Evolutionary conservation across 208 protist genomes (phyloP), one percentile per base, ranked within the genome.

Genomic region (Phytomonas sp.): DNA sequence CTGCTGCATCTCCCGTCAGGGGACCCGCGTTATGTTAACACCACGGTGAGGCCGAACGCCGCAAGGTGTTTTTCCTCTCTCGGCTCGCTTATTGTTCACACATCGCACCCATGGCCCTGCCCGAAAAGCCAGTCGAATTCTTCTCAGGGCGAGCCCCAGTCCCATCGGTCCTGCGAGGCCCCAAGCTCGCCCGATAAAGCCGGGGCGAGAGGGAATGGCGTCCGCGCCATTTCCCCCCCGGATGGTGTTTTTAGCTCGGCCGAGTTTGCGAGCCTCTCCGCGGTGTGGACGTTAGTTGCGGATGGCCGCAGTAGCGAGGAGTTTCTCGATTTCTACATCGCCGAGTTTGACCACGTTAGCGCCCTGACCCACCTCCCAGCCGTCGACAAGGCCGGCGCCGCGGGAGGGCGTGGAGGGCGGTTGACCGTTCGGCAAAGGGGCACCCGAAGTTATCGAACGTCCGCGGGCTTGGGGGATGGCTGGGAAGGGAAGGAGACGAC

Each of bases 241-340:
- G 19, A 5, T 56, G 16, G 45, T 56, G 45, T 56, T 56, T 56
- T 8, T 19, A 52, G 64, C 29, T 68, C 30, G 14, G 1, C 23
- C 5, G 33, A 10, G 16, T 49, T 45, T 37, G 29, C 16, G 33
- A 37, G 29, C 32, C n/a, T 72, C 5, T 76, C 66, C 0, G 85
- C 78, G 5, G 71, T 78, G 14, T 91, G 80, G 75, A 88, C 86
- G 11, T 72, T 95, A 16, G 32, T 91, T 0, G 69, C 73, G 0
- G 87, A 95, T 32, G 83, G 82, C 42, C 84, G 90, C 67, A 84
- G 70, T 56, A 76, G 84, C 7, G 76, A 74, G 12, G 82, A 89
- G 19, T 95, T 87, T 63, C 63, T 92, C 45, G 87, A 93, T 33
- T 89, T 85, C 49, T 62, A 80, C 26, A 52, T 89, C 42, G 71